Evolutionary conservation across 1,284 basidiomycete genomes (phyloP).

Genomic region (Leccinum pseudoinsigne): DNA sequence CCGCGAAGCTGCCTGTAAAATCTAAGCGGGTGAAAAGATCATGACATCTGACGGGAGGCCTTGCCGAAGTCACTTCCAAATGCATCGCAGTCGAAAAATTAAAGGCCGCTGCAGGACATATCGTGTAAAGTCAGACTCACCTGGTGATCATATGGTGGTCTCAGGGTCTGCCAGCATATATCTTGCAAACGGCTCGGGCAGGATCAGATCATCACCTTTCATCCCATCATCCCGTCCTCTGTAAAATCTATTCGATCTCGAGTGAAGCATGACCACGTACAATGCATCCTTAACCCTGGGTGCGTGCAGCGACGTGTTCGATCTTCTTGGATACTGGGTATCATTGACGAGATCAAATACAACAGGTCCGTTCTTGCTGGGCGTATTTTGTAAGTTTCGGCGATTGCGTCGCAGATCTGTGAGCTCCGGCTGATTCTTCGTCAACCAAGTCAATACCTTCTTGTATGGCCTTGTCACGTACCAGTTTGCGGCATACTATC

Average conservation of each 20-base stretch:
- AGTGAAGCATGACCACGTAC: not conserved
- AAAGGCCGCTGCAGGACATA: not conserved
- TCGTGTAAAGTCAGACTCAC: not conserved
- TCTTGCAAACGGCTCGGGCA: not conserved
- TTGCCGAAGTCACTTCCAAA: not conserved
- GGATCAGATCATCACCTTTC: not conserved
- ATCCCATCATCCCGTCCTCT: not conserved
- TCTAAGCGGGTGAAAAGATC: not conserved
- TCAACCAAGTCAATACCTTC: not conserved
- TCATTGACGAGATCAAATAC: not conserved
- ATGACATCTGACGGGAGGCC: not conserved
- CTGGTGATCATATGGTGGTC: not conserved
- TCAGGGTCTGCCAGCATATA: not conserved
- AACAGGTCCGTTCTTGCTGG: not conserved
- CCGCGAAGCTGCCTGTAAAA: not conserved
- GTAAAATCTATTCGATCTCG: not conserved
- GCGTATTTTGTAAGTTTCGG: not conserved
- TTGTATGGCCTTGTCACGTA: slow-evolving; percentile 2
- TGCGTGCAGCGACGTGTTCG: not conserved
- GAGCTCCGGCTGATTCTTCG: not conserved
- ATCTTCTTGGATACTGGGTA: not conserved
- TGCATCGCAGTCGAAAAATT: not conserved
- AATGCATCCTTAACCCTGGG: not conserved
- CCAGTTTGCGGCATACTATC: not conserved
- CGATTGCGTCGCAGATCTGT: not conserved